A percentile compares a stretch with the other conserved stretches of the same genome.
Conservation (phyloP, 1,139 yeast species). For the Entelexis paramagnoliae region DNA sequence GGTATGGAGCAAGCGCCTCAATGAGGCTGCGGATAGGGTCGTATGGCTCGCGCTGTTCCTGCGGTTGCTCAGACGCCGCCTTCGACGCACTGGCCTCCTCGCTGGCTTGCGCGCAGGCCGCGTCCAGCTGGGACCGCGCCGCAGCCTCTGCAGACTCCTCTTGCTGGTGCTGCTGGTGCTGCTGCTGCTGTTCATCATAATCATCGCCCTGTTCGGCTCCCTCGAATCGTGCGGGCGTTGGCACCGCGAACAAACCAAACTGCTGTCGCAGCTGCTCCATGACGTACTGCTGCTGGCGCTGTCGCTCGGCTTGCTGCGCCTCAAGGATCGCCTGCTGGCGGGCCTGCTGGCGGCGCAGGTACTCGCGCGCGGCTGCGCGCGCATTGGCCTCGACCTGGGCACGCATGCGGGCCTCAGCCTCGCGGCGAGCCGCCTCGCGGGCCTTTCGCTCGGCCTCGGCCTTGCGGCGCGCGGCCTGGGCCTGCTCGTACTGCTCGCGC, state of each 20-base stretch:
- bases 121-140: background rate
- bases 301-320: conserved; percentile 11
- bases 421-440: conserved; percentile 4
- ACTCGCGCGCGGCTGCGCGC: conserved; percentile 20
- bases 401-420: conserved; percentile 6
- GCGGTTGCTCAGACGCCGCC: background rate
- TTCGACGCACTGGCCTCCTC: background rate
- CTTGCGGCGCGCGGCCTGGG: conserved; percentile 8
- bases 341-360: conserved; percentile 12
- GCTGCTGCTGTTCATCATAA: background rate
- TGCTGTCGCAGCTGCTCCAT: conserved; percentile 18
- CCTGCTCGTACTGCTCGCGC: conserved; percentile 5
- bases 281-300: conserved; percentile 13
- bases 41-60: background rate
- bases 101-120: background rate
- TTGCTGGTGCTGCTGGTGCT: background rate
- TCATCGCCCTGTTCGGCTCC: background rate
- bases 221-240: background rate
- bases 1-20: conserved; percentile 17
- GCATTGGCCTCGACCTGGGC: conserved; percentile 18
- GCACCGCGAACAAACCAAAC: conserved; percentile 13
- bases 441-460: conserved; percentile 15
- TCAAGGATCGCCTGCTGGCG: conserved; percentile 11
- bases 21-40: conserved; percentile 14
- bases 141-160: background rate